A percentile compares a stretch with the other conserved stretches of the same genome.
Conservation (phyloP, 2,329 filamentous ascomycete genomes). For the Talaromyces sp. region DNA sequence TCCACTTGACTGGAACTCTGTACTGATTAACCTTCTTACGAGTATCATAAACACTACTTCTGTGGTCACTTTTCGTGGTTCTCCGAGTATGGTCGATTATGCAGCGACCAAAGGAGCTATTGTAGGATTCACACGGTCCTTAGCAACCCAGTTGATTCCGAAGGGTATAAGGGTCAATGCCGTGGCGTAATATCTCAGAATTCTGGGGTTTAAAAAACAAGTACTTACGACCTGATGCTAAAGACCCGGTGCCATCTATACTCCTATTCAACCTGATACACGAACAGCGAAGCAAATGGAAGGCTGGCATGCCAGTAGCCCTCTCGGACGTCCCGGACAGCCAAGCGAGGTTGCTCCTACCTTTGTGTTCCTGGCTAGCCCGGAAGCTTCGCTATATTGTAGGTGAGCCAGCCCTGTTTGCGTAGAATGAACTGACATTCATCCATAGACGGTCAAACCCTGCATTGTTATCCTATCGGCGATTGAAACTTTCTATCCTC, state of each 20-base stretch:
- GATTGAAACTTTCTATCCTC: conserved; percentile 21
- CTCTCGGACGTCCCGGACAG: conserved; percentile 35
- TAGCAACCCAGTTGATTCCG: conserved; percentile 52
- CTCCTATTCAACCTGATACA: conserved; percentile 35
- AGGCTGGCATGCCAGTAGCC: conserved; percentile 27
- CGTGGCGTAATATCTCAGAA: conserved; percentile 34
- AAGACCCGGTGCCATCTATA: conserved; percentile 35
- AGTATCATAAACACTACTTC: conserved; percentile 58
- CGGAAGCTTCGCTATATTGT: conserved; percentile 36
- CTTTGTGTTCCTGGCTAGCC: conserved; percentile 39
- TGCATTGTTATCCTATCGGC: conserved; percentile 35
- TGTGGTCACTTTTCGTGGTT: conserved; percentile 54
- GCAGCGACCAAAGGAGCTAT: conserved; percentile 58
- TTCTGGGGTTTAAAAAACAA: background rate
- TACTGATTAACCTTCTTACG: background rate
- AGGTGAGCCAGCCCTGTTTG: conserved; percentile 17
- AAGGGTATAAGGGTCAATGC: conserved; percentile 57
- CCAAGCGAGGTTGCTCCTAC: conserved; percentile 40
- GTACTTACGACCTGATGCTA: background rate
- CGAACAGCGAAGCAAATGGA: conserved; percentile 35
- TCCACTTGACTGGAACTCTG: background rate
- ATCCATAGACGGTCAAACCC: conserved; percentile 31
- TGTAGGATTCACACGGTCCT: conserved; percentile 52
- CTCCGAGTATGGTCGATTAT: conserved; percentile 52
- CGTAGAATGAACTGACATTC: background rate